Base-by-base conservation (phyloP, 257 asterid genomes). In the Nicotiana noctiflora region DNA sequence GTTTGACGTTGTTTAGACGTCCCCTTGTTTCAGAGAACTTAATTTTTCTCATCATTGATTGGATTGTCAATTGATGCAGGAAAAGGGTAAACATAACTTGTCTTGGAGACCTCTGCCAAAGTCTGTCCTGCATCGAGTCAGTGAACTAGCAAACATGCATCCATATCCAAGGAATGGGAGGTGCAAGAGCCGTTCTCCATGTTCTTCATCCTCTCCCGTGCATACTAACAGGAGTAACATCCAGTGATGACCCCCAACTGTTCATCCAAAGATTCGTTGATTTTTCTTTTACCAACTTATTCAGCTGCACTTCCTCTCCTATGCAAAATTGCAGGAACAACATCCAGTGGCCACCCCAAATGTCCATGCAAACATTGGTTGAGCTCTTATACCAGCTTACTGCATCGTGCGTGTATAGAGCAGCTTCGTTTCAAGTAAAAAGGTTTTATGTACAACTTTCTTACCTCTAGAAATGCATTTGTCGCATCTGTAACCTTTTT, bases 51-150 rank as follows among this genome's bases (percentile, higher is more conserved):
- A 60, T 12, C 31, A 40, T 83, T 49, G 37, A 15, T 57, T 7
- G 23, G 37, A 49, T 23, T 74, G 19, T 49, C 78, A 49, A 40
- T 74, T 74, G 78, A 70, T 84, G 89, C 96, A 93, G 98, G 94
- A 91, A 65, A 93, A 87, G 72, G 89, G 86, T 83, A 95, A 90
- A 82, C 91, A 97, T 37, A 92, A 87, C 64, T 80, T 91, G 85
- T 94, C 98, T 0, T 95, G 99, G 98, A 93, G 98, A 18, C 98
- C 98, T 23, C 84, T 95, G 81, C 99, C 99, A 0, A 93, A 91
- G 83, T 80, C 98, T 34, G 84, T 95, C 70, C 77, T 91, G 76
- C 90, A 84, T 31, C 97, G 93, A 4, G 99, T 95, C 55, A 82
- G 88, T 77, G 98, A 95, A 82, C 86, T 93, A 78, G 93, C 98